Evolutionary conservation across 306 rosid genomes (phyloP).

Genomic region (Cucurbita pepo): DNA sequence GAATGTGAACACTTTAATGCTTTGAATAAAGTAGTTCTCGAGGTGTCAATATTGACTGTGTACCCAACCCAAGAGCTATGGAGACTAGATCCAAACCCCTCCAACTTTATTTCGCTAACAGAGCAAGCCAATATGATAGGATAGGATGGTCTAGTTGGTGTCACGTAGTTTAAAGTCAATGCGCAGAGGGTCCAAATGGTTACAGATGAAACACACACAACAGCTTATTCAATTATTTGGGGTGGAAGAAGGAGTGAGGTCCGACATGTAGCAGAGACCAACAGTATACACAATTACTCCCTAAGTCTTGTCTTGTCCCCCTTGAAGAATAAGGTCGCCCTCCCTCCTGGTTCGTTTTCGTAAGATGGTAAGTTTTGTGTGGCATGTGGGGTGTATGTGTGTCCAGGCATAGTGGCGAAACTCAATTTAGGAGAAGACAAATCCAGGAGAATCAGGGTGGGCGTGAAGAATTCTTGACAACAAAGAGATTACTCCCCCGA

Average conservation of each 20-base stretch:
- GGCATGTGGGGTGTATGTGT: conserved; percentile 2
- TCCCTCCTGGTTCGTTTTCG: neutral
- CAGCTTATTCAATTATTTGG: neutral
- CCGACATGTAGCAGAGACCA: neutral
- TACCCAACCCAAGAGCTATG: conserved; percentile 17
- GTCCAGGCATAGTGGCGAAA: conserved; percentile 7
- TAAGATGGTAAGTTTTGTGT: conserved; percentile 25
- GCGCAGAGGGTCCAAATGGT: conserved; percentile 5
- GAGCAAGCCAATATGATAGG: neutral
- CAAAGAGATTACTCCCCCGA: conserved; percentile 37
- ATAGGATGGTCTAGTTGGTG: neutral
- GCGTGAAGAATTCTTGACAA: conserved; percentile 26
- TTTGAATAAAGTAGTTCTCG: conserved; percentile 32
- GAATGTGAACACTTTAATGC: conserved; percentile 27
- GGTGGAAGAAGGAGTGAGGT: neutral
- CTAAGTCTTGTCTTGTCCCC: conserved; percentile 12
- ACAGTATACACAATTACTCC: conserved; percentile 4
- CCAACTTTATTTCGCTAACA: neutral
- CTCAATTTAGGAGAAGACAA: conserved; percentile 24
- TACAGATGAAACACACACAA: conserved; percentile 1
- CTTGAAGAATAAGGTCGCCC: neutral
- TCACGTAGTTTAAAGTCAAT: conserved; percentile 1
- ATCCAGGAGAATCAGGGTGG: conserved; percentile 42
- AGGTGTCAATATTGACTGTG: conserved; percentile 27
- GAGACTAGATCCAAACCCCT: conserved; percentile 20